Evolutionary conservation across 2,329 filamentous ascomycete genomes (phyloP), one percentile per base, ranked within the genome.

Genomic region (Apiospora koreana): DNA sequence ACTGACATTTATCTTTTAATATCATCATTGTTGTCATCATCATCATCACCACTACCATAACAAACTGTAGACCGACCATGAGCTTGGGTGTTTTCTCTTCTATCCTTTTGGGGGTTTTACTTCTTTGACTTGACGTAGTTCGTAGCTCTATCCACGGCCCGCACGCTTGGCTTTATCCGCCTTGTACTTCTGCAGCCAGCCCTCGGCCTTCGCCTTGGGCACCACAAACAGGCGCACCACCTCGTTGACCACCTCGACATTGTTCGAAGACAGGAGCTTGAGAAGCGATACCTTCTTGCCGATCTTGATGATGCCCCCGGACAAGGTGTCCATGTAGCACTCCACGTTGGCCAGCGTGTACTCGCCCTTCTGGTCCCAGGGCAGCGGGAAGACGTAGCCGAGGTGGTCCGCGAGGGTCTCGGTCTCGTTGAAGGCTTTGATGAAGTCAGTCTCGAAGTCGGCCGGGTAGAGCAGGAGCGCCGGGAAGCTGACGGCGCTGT

Each of bases 111-210:
- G 6, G 41, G 7, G 67, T 71, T 42, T 45, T 68, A 41, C 12
- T 68, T 71, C 42, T 48, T 68, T 64, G 21, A n/a, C 31, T 38
- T 43, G 69, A 16, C n/a, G 9, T 9, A 6, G 67, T 58, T 54
- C 67, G 72, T 73, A 74, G 65, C 76, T 35, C 31, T 18, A n/a
- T 38, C 31, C 35, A n/a, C 31, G 54, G 10, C 78, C 77, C 71
- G 76, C 84, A 77, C 86, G 85, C 3, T 82, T 83, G 3, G 85
- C 86, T 81, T 89, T 93, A 79, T 93, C 91, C 76, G 84, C 87
- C 84, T 98, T 98, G 80, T 94, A 95, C 75, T 96, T 93, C 73
- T 89, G 87, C 45, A 97, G 91, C 91, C 95, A 99, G n/a, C 80
- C 86, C 10, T 86, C 86, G 1, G 92, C 91, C 81, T 89, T 90